Conservation (phyloP, 2,329 filamentous ascomycete species). For the Teratosphaeria destructans region DNA sequence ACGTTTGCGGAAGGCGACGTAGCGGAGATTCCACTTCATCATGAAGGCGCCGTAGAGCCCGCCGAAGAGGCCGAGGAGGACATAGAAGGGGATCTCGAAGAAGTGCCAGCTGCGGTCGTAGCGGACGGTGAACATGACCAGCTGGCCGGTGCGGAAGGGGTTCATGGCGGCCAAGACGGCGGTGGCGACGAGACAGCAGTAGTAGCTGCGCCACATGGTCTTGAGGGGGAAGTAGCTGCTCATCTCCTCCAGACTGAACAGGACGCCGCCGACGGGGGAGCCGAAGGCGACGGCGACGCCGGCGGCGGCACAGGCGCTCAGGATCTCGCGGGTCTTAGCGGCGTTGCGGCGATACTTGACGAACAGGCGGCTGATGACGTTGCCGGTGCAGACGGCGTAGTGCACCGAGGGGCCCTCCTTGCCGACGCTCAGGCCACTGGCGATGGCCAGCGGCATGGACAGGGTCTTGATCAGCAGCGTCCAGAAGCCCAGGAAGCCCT, state of each 20-base stretch:
- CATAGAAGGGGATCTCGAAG: slow-evolving; percentile 88
- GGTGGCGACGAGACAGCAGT: slow-evolving; percentile 90
- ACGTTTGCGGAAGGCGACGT: slow-evolving; percentile 86
- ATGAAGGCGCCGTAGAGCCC: slow-evolving; percentile 93
- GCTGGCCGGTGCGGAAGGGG: slow-evolving; percentile 87
- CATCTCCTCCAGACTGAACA: slow-evolving; percentile 89
- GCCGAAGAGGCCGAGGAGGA: slow-evolving; percentile 83
- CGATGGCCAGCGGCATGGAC: slow-evolving; percentile 81
- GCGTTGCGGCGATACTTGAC: slow-evolving; percentile 86
- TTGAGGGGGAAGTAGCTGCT: slow-evolving; percentile 92
- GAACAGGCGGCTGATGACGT: slow-evolving; percentile 89
- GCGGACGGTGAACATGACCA: slow-evolving; percentile 97
- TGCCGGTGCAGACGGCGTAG: slow-evolving; percentile 94
- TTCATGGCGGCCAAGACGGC: slow-evolving; percentile 93
- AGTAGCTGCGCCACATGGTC: slow-evolving; percentile 96
- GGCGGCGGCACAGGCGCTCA: slow-evolving; percentile 88
- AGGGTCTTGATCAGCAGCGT: slow-evolving; percentile 92
- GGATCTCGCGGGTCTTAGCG: slow-evolving; percentile 86
- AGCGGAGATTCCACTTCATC: slow-evolving; percentile 92
- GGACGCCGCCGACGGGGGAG: slow-evolving; percentile 80
- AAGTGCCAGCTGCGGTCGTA: slow-evolving; percentile 98
- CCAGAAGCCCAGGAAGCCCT: slow-evolving; percentile 86
- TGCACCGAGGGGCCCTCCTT: slow-evolving; percentile 99
- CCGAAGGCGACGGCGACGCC: slow-evolving; percentile 96
- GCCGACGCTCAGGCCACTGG: slow-evolving; percentile 84